Percentiles rank a stretch among this genome's conserved stretches.
phyloP scores from a whole-genome alignment of 202 grass and related monocot species.

The Thinopyrum obtusiflorum region DNA sequence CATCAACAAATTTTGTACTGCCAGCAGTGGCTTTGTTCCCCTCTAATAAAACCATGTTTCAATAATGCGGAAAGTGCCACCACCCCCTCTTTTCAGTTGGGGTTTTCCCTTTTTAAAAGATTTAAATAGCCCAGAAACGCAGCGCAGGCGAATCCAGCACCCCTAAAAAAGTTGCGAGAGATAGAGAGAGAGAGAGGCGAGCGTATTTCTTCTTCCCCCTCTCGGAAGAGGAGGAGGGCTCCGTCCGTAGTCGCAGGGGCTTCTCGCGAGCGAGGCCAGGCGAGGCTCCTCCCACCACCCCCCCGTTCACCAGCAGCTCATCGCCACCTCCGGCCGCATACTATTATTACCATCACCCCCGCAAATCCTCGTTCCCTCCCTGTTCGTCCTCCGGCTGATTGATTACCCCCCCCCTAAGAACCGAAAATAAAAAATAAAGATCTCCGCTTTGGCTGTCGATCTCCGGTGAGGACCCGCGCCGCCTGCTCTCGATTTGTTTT shows the following conservation, averaged over 20 bases:
- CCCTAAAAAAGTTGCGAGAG: constrained; percentile 30
- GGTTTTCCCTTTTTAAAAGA: constrained; percentile 15
- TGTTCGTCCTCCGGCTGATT: not conserved
- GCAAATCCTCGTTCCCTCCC: not conserved
- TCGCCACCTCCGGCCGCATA: not conserved
- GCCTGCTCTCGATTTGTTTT: not conserved
- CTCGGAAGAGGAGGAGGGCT: constrained; percentile 26
- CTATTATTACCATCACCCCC: not conserved
- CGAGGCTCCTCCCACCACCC: not conserved
- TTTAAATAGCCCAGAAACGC: not conserved
- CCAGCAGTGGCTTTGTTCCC: not conserved
- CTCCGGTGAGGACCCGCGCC: not conserved
- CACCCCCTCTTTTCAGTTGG: constrained; percentile 20
- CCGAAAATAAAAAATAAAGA: not conserved
- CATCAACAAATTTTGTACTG: not conserved
- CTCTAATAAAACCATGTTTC: constrained; percentile 16
- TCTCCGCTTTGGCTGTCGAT: not conserved
- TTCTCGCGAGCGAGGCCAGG: constrained; percentile 8
- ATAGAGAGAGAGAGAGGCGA: not conserved
- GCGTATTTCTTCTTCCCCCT: constrained; percentile 38
- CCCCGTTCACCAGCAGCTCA: not conserved
- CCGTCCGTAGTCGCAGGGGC: constrained; percentile 33
- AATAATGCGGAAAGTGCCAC: constrained; percentile 10
- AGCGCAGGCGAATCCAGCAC: constrained; percentile 38
- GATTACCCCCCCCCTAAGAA: not conserved